Evolutionary conservation across 805 yeast genomes (phyloP), one percentile per base, ranked within the genome.

Genomic region (Suhomyces sp.): DNA sequence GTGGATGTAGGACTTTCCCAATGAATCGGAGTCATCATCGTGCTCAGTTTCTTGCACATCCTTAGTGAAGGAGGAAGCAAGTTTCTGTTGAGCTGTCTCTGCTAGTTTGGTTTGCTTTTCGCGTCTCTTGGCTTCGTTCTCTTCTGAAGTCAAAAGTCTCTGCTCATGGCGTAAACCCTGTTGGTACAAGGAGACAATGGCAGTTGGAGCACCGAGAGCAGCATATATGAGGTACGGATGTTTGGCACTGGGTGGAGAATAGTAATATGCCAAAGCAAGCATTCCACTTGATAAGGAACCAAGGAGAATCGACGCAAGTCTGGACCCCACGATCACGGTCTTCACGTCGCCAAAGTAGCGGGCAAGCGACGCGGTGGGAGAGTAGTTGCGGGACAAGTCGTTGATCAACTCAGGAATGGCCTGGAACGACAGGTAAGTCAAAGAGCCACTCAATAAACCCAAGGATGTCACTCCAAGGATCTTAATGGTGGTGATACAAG

Each of bases 191-290:
- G 39, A 35, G 12, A 50, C 52, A n/a, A 61, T 40, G 7, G 77
- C 65, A 23, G 65, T 28, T 7, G 79, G 76, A 20, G 70, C 70
- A n/a, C 77, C 75, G 6, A 75, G 32, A n/a, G 81, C 70, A 31
- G 83, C 68, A 54, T 84, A 84, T 10, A 84, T 51, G 51, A 84
- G 69, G 54, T 83, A 84, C 14, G 93, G 93, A 58, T 84, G 95
- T 56, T 76, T 76, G 37, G 72, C 79, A 23, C 63, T 53, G 4
- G 57, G 46, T 14, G 85, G 77, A 1, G 88, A 77, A 31, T 70
- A 68, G 32, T 61, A 62, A 52, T 70, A 83, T n/a, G 83, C 81
- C 43, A 71, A 45, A 20, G 68, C 60, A 46, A 83, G 78, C 32
- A 78, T 63, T 22, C 65, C 57, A 1, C 82, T 48, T 6, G 83